Evolutionary conservation across 345 rosid species (phyloP).

Genomic region (Bretschneidera sinensis): DNA sequence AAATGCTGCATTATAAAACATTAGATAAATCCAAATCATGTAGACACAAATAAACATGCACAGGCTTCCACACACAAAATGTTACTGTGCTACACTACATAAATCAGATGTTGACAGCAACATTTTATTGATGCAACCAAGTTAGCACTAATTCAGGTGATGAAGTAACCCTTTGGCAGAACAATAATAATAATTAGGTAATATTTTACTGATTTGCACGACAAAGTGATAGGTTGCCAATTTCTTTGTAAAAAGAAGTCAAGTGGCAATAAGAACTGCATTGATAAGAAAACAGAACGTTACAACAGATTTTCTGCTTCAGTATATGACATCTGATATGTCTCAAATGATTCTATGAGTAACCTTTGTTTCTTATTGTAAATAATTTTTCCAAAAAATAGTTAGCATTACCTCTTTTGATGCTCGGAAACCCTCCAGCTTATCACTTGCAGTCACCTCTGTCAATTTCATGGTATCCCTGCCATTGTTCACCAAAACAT

Average conservation of each 20-base stretch:
- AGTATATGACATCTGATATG: background rate
- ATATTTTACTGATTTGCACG: too few species aligned
- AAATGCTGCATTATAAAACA: conserved; percentile 59
- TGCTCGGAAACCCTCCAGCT: conserved; percentile 80
- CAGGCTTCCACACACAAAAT: background rate
- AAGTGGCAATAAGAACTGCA: background rate
- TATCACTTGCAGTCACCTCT: conserved; percentile 71
- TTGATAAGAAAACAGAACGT: background rate
- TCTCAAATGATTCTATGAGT: background rate
- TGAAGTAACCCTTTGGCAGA: too few species aligned
- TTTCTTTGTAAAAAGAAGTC: too few species aligned
- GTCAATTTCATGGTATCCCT: conserved; percentile 65
- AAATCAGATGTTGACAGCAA: too few species aligned
- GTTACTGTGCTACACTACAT: too few species aligned
- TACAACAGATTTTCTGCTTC: background rate
- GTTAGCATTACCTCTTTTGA: conserved; percentile 63
- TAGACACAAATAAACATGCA: background rate
- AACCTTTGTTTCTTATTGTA: background rate
- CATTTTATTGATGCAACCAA: too few species aligned
- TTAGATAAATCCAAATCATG: background rate
- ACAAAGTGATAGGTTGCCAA: too few species aligned
- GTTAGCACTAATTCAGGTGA: background rate
- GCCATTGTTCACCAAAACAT: conserved; percentile 19
- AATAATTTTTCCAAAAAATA: background rate
- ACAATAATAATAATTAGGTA: too few species aligned